Evolutionary conservation across 768 basidiomycete species (phyloP).

Genomic region (Gymnopilus junonius): DNA sequence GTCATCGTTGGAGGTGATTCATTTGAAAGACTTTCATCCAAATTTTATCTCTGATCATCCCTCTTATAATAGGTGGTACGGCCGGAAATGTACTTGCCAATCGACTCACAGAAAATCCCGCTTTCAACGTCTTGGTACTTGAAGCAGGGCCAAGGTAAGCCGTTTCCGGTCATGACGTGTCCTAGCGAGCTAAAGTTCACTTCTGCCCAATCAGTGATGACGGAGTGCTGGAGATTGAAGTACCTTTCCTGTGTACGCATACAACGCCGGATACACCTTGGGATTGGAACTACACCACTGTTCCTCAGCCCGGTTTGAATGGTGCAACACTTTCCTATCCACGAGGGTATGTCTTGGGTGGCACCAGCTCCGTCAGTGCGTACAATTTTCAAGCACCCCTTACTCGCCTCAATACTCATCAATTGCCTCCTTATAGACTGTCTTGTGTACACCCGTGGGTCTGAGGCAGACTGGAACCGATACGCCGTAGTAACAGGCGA

Average conservation of each 20-base stretch:
- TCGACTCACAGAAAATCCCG: conserved; percentile 52
- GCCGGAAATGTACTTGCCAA: conserved; percentile 60
- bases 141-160: conserved; percentile 59
- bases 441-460: conserved; percentile 34
- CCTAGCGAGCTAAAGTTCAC: too few relatives aligned
- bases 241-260: conserved; percentile 25
- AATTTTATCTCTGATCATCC: not conserved
- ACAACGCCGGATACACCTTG: conserved; percentile 22
- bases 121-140: conserved; percentile 49
- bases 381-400: not conserved
- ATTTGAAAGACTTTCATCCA: not conserved
- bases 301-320: conserved; percentile 23
- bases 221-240: conserved; percentile 22
- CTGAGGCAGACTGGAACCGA: conserved; percentile 13
- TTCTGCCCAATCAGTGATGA: conserved; percentile 18
- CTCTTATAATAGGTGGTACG: conserved; percentile 33
- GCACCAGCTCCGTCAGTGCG: conserved; percentile 26
- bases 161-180: too few relatives aligned
- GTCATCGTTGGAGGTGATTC: not conserved
- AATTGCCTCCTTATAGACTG: conserved; percentile 14
- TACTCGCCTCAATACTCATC: not conserved
- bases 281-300: conserved; percentile 38
- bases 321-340: conserved; percentile 23
- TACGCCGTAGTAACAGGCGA: conserved; percentile 7
- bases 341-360: conserved; percentile 33